Evolutionary conservation across 495 filamentous ascomycete species (phyloP).

Genomic region (Sabuloglossum arenarium): DNA sequence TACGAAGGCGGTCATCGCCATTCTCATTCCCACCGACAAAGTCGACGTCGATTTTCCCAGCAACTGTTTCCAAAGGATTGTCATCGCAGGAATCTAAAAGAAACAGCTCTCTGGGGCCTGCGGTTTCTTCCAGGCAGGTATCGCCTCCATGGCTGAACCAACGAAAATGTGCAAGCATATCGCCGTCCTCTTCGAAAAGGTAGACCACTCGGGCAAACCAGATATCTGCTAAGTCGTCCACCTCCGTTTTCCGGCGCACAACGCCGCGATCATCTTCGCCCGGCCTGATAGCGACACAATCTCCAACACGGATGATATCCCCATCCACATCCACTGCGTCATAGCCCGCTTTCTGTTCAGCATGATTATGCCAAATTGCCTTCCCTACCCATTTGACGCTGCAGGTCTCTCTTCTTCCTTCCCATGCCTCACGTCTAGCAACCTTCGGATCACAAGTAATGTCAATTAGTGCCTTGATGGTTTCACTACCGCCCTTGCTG

Average conservation of each 20-base stretch:
- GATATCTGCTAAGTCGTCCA: neutral
- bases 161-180: neutral
- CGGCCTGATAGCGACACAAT: neutral
- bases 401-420: neutral
- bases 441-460: conserved; percentile 1
- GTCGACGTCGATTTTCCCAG: neutral
- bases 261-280: neutral
- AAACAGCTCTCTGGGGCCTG: neutral
- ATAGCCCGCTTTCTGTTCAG: neutral
- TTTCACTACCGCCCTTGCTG: neutral
- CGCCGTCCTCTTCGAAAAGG: neutral
- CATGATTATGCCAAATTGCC: neutral
- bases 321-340: neutral
- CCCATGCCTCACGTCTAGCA: neutral
- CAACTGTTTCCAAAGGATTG: neutral
- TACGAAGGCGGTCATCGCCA: neutral
- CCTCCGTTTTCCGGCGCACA: neutral
- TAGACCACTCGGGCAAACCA: neutral
- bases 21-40: neutral
- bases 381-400: neutral
- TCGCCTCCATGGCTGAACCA: neutral
- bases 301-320: neutral
- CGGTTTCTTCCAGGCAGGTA: neutral
- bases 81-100: conserved; percentile 1
- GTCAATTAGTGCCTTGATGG: neutral